phyloP scores from a whole-genome alignment of 2,329 filamentous ascomycete species.

The Penicillium griseofulvum region DNA sequence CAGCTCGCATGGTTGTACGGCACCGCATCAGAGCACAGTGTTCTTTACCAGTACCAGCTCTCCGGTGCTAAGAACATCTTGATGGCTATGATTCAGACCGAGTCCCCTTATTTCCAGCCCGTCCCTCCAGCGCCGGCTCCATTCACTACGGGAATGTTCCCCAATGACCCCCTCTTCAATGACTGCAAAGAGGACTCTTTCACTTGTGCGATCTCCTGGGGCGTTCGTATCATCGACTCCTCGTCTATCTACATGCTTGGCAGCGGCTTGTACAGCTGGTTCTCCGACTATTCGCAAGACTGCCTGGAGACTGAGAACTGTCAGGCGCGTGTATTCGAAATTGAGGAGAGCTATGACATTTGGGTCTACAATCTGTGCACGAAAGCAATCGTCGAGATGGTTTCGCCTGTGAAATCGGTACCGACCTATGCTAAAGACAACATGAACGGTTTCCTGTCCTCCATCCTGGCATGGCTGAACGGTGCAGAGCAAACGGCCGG shows the following conservation, averaged over 20 bases:
- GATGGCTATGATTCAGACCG: slow-evolving; percentile 62
- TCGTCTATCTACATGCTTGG: slow-evolving; percentile 60
- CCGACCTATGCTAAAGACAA: too few relatives aligned
- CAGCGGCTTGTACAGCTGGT: slow-evolving; percentile 64
- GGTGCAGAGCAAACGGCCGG: too few relatives aligned
- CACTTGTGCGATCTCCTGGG: slow-evolving; percentile 16
- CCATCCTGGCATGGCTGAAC: too few relatives aligned
- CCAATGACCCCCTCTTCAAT: slow-evolving; percentile 54
- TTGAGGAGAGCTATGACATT: slow-evolving; percentile 16
- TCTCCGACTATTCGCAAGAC: slow-evolving; percentile 55
- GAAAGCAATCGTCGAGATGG: too few relatives aligned
- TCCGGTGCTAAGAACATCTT: slow-evolving; percentile 53
- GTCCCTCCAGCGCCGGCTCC: slow-evolving; percentile 61
- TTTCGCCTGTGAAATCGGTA: too few relatives aligned
- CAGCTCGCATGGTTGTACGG: slow-evolving; percentile 60
- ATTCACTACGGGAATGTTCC: slow-evolving; percentile 48
- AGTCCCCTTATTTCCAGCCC: slow-evolving; percentile 70
- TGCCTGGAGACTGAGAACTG: too few relatives aligned
- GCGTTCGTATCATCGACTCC: slow-evolving; percentile 27
- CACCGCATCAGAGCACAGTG: slow-evolving; percentile 64
- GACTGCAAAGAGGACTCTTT: too few relatives aligned
- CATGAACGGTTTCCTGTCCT: too few relatives aligned
- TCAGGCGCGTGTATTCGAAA: slow-evolving; percentile 17
- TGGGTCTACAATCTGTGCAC: too few relatives aligned
- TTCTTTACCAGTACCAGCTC: slow-evolving; percentile 70